phyloP scores from a whole-genome alignment of 2,329 filamentous ascomycete genomes.

The Alternaria postmessia region DNA sequence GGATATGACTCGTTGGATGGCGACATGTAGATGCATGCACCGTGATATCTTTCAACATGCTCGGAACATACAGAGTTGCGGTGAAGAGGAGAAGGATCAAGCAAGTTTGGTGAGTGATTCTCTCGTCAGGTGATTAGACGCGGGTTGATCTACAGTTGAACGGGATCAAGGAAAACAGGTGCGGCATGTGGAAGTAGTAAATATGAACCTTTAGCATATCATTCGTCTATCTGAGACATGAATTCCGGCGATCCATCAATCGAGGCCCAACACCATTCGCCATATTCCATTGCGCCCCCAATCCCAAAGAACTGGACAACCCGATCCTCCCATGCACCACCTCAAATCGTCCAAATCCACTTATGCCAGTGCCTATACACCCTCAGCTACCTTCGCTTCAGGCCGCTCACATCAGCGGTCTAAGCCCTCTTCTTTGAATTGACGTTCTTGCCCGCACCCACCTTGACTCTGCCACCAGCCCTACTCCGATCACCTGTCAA shows the following conservation, averaged over 20 bases:
- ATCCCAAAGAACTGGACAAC: constrained; percentile 6
- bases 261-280: constrained; percentile 2
- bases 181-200: not conserved
- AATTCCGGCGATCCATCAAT: not conserved
- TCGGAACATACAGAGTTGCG: not conserved
- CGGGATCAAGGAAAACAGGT: not conserved
- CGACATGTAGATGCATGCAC: not conserved
- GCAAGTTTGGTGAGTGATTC: not conserved
- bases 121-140: not conserved
- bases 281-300: not conserved
- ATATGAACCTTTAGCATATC: not conserved
- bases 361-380: not conserved
- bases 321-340: not conserved
- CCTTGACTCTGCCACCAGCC: constrained; percentile 72
- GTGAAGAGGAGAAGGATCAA: not conserved
- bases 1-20: not conserved
- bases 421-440: constrained; percentile 74
- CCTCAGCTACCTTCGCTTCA: not conserved
- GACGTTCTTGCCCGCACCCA: constrained; percentile 86
- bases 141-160: not conserved
- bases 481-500: constrained; percentile 79
- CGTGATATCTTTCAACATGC: not conserved
- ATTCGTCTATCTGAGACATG: not conserved
- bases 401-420: not conserved
- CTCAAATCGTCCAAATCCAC: not conserved